Evolutionary conservation across 176 grass and related monocot genomes (phyloP).

Genomic region (Paspalum vaginatum): DNA sequence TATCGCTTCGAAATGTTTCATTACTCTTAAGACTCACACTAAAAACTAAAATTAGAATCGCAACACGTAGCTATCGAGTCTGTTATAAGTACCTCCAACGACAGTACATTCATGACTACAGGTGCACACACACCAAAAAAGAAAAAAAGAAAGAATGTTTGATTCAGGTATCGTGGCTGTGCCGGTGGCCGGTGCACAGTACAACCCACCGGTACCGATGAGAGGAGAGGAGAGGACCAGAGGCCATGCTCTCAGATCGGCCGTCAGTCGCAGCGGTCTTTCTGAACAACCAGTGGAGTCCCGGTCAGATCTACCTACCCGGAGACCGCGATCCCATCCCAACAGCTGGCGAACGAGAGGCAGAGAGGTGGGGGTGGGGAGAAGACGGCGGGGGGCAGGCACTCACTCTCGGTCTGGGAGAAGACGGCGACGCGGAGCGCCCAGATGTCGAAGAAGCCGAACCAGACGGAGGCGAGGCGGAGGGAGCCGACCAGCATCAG

Average conservation of each 20-base stretch:
- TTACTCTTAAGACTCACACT: neutral
- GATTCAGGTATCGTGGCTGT: no score
- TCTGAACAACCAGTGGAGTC: neutral
- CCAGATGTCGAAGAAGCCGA: conserved; percentile 97
- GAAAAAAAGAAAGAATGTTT: no score
- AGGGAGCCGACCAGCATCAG: conserved; percentile 84
- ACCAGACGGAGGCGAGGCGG: conserved; percentile 88
- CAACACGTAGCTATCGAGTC: neutral
- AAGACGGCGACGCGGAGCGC: conserved; percentile 87
- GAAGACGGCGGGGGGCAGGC: neutral
- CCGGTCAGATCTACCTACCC: neutral
- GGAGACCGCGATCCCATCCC: neutral
- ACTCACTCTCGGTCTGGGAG: conserved; percentile 66
- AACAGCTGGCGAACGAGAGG: neutral
- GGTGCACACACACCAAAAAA: neutral
- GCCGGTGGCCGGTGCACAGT: no score
- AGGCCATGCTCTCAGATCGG: neutral
- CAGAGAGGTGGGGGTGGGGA: neutral
- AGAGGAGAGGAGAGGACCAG: no score
- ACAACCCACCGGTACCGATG: neutral
- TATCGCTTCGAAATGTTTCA: neutral
- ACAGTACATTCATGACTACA: neutral
- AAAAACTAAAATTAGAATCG: neutral
- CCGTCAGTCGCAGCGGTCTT: neutral
- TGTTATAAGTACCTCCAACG: neutral